Percentiles rank a stretch among this genome's conserved stretches.
Evolutionary conservation across 306 rosid genomes (phyloP).

Genomic region (Arachis hypogaea): DNA sequence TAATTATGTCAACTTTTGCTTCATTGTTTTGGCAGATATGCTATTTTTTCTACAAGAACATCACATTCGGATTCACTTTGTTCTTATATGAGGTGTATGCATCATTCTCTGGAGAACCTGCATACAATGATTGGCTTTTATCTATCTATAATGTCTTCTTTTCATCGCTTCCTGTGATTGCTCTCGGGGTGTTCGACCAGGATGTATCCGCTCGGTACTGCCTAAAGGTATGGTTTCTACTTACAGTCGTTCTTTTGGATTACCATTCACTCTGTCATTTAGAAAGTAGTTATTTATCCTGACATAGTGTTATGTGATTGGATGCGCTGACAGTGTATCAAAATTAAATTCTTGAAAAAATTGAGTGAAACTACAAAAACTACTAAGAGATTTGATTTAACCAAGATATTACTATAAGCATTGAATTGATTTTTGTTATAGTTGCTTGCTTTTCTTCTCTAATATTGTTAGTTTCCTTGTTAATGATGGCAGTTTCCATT

Average conservation of each 20-base stretch:
- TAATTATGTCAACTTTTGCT: conserved; percentile 34
- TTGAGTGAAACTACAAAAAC: too few relatives aligned
- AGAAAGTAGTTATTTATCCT: too few relatives aligned
- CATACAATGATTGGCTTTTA: conserved; percentile 94
- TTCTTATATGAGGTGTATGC: conserved; percentile 87
- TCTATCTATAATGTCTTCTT: conserved; percentile 84
- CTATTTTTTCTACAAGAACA: conserved; percentile 95
- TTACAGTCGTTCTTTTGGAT: too few relatives aligned
- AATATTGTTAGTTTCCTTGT: conserved; percentile 27
- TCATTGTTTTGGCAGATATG: conserved; percentile 78
- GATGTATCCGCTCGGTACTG: conserved; percentile 90
- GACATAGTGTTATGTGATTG: too few relatives aligned
- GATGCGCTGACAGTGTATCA: too few relatives aligned
- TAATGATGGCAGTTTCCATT: conserved; percentile 75
- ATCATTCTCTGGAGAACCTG: conserved; percentile 85
- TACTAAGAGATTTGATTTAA: too few relatives aligned
- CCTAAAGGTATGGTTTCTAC: conserved; percentile 55
- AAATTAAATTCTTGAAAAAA: too few relatives aligned
- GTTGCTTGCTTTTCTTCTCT: conserved; percentile 21
- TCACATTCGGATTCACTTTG: conserved; percentile 84
- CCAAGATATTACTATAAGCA: neutral
- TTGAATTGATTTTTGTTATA: neutral
- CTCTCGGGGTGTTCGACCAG: conserved; percentile 94
- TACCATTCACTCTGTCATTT: too few relatives aligned
- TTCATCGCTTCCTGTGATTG: conserved; percentile 90